Conservation (phyloP, 2,329 filamentous ascomycete genomes). For the Colletotrichum sp. region DNA sequence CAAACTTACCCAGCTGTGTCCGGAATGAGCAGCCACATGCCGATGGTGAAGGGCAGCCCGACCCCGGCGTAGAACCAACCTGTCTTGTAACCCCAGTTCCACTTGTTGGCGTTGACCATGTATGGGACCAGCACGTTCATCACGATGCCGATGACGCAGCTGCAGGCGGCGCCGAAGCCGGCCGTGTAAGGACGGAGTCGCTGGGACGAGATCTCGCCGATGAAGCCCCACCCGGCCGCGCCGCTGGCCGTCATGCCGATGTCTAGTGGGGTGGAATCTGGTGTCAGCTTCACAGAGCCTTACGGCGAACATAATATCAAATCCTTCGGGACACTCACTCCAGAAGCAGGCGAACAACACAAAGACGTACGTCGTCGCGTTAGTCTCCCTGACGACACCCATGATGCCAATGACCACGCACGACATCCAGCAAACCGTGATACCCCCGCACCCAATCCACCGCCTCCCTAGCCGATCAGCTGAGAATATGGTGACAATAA, state of each 20-base stretch:
- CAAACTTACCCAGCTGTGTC: neutral
- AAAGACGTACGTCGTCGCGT: conserved; percentile 8
- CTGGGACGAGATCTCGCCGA: conserved; percentile 39
- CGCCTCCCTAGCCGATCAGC: conserved; percentile 21
- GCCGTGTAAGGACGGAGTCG: conserved; percentile 35
- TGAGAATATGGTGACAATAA: conserved; percentile 22
- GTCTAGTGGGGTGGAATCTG: conserved; percentile 5
- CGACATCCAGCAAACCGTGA: conserved; percentile 15
- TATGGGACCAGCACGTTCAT: conserved; percentile 31
- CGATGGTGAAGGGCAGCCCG: conserved; percentile 31
- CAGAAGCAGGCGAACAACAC: conserved; percentile 22
- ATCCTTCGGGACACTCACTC: neutral
- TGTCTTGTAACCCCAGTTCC: conserved; percentile 34
- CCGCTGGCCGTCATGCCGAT: conserved; percentile 29
- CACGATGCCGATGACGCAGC: conserved; percentile 22
- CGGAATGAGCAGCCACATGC: conserved; percentile 23
- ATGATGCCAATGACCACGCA: conserved; percentile 19
- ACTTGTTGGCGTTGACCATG: conserved; percentile 35
- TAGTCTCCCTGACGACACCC: neutral
- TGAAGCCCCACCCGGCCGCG: conserved; percentile 32
- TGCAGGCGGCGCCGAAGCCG: conserved; percentile 31
- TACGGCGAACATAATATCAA: rapidly evolving
- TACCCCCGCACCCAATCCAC: conserved; percentile 15
- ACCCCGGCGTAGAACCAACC: conserved; percentile 33
- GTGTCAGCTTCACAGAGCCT: neutral